phyloP scores from a whole-genome alignment of 2,329 filamentous ascomycete genomes.

The Apiospora aurea region DNA sequence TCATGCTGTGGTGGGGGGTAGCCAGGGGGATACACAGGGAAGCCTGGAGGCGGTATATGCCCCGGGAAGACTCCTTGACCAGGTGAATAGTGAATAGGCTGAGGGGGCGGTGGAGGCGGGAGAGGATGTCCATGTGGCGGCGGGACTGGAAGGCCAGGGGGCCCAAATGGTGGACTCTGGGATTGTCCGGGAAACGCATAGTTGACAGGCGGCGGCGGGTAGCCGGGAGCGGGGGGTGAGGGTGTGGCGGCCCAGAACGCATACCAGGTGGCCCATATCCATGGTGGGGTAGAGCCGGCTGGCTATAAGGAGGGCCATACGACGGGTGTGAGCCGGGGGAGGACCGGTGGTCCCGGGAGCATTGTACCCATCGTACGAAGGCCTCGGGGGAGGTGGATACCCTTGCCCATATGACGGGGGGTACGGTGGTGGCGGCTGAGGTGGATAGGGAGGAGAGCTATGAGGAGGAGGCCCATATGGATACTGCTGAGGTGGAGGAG shows the following conservation, averaged over 20 bases:
- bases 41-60: constrained; percentile 15
- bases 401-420: constrained; percentile 50
- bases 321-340: not conserved
- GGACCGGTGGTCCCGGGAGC: constrained; percentile 9
- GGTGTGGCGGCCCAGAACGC: constrained; percentile 16
- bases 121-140: constrained; percentile 26
- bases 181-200: constrained; percentile 19
- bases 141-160: constrained; percentile 5
- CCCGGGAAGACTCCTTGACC: constrained; percentile 19
- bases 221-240: constrained; percentile 15
- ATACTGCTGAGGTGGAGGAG: constrained; percentile 42
- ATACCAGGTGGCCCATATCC: constrained; percentile 24
- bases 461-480: not conserved
- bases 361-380: constrained; percentile 18
- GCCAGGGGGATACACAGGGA: not conserved
- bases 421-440: constrained; percentile 23
- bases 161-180: constrained; percentile 8
- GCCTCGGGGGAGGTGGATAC: constrained; percentile 22
- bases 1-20: constrained; percentile 4
- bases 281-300: not conserved
- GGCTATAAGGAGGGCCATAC: constrained; percentile 18
- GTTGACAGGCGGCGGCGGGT: constrained; percentile 3
- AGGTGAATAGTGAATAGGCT: constrained; percentile 13
- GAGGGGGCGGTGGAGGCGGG: constrained; percentile 2
- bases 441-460: not conserved